These are phyloP conservation scores for Scedosporium aurantiacum DNA, from an alignment of 2,329 filamentous ascomycete species.

Conservation along the genomic window DNA sequence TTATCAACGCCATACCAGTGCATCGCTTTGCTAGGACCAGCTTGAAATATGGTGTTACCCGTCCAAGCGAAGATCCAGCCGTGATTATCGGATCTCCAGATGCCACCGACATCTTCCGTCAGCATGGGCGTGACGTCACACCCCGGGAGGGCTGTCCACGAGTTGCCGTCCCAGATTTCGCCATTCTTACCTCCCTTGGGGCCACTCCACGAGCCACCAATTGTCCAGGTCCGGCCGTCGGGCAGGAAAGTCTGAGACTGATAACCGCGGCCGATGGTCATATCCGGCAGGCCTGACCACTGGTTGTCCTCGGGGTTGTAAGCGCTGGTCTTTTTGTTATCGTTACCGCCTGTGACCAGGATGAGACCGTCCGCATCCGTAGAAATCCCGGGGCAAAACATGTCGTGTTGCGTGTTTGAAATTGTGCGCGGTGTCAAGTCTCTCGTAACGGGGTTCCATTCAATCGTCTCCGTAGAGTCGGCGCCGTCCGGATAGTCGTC, in stretches of 20 bases:
- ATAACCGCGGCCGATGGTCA: constrained; percentile 39
- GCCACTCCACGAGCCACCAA: constrained; percentile 44
- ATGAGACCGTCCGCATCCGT: constrained; percentile 35
- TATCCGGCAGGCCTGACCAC: constrained; percentile 28
- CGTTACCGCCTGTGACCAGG: constrained; percentile 42
- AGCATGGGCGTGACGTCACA: constrained; percentile 36
- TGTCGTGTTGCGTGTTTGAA: constrained; percentile 36
- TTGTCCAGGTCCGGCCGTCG: constrained; percentile 44
- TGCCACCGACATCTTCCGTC: constrained; percentile 36
- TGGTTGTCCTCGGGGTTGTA: constrained; percentile 26
- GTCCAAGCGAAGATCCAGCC: constrained; percentile 28
- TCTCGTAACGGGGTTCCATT: constrained; percentile 9
- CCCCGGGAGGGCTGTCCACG: constrained; percentile 34
- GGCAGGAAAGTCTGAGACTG: constrained; percentile 38
- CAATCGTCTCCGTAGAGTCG: constrained; percentile 1
- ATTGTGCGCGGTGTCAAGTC: constrained; percentile 19
- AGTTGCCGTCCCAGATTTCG: constrained; percentile 37
- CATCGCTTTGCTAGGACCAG: constrained; percentile 41
- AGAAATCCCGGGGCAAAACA: constrained; percentile 47
- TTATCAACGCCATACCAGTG: constrained; percentile 43
- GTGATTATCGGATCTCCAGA: constrained; percentile 31
- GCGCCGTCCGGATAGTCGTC: constrained; percentile 5
- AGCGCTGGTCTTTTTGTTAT: constrained; percentile 35
- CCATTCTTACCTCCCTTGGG: constrained; percentile 39
- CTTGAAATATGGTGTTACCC: constrained; percentile 40